phyloP scores from a whole-genome alignment of 345 rosid species.

The Eucalyptus erythrocorys region DNA sequence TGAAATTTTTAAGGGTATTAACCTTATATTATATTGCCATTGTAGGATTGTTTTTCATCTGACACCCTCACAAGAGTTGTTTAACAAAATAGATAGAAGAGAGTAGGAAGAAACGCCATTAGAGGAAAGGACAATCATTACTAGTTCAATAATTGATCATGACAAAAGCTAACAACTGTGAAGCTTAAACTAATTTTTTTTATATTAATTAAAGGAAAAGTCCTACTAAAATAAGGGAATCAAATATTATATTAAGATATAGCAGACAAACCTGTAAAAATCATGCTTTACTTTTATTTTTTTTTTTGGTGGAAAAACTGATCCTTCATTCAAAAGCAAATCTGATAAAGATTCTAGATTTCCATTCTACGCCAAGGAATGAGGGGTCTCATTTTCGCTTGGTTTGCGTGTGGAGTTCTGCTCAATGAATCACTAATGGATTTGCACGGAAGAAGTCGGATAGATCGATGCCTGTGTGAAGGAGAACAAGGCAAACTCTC shows the following conservation, averaged over 20 bases:
- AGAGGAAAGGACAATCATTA: not conserved
- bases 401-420: not conserved
- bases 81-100: not conserved
- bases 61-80: not conserved
- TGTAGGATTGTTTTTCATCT: rapidly evolving
- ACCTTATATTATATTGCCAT: too few species aligned
- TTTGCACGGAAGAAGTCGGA: too few species aligned
- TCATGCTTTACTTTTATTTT: not conserved
- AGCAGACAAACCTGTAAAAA: not conserved
- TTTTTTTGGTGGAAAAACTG: too few species aligned
- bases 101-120: not conserved
- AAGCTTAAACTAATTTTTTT: too few species aligned
- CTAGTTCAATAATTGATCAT: not conserved
- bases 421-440: not conserved
- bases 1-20: too few species aligned
- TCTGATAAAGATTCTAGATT: not conserved
- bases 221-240: not conserved
- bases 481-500: not conserved
- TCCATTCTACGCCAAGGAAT: not conserved
- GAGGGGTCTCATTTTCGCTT: not conserved
- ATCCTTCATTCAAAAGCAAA: not conserved
- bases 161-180: not conserved
- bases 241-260: too few species aligned
- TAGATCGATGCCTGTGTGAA: not conserved
- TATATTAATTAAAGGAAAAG: too few species aligned